phyloP scores from a whole-genome alignment of 805 yeast species.

The Saturnispora saitoi region DNA sequence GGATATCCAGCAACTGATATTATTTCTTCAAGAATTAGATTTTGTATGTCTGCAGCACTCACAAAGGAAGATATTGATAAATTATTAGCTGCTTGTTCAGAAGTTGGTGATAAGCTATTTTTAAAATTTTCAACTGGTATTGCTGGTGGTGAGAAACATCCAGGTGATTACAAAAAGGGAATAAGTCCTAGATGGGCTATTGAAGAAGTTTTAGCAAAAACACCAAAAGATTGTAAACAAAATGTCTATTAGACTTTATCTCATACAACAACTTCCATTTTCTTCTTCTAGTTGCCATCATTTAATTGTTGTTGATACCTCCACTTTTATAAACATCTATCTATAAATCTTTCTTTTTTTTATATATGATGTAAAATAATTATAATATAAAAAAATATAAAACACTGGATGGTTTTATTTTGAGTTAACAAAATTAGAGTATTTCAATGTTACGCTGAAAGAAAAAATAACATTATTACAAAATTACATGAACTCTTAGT shows the following conservation, averaged over 20 bases:
- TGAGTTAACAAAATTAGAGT: too few species aligned
- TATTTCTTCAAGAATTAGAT: conserved; percentile 79
- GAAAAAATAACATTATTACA: too few species aligned
- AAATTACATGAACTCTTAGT: too few species aligned
- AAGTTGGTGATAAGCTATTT: conserved; percentile 67
- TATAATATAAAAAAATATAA: neutral
- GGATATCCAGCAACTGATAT: conserved; percentile 98
- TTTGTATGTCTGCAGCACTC: conserved; percentile 86
- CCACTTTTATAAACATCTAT: neutral
- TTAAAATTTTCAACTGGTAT: conserved; percentile 72
- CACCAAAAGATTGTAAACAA: conserved; percentile 52
- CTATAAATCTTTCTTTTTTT: neutral
- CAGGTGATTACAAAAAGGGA: conserved; percentile 48
- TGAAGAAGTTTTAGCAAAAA: conserved; percentile 65
- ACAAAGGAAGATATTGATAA: conserved; percentile 91
- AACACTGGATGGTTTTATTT: neutral
- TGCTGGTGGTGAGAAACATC: conserved; percentile 50
- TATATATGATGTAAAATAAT: neutral
- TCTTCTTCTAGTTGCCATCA: too few species aligned
- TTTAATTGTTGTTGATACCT: too few species aligned
- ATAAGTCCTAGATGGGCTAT: conserved; percentile 65
- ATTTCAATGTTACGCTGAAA: too few species aligned
- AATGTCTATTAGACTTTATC: conserved; percentile 15
- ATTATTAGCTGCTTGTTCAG: conserved; percentile 59
- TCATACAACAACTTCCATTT: neutral